Evolutionary conservation across 805 yeast species (phyloP).

Genomic region (Wickerhamiella dianesei): DNA sequence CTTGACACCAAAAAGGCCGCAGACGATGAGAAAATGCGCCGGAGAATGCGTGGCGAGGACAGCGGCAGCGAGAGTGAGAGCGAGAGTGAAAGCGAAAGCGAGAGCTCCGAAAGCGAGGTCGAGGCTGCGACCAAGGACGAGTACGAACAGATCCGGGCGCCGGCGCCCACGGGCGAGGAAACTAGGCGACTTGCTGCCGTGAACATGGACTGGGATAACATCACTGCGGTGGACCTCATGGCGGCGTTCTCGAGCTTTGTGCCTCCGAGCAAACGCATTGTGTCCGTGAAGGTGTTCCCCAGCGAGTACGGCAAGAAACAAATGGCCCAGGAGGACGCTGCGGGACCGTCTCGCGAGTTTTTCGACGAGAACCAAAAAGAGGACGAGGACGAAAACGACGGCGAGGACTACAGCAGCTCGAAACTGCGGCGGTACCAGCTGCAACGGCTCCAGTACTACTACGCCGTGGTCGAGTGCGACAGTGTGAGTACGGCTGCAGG

Average conservation of each 20-base stretch:
- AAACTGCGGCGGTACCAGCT: slow-evolving; percentile 80
- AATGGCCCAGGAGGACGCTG: slow-evolving; percentile 75
- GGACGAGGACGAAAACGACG: slow-evolving; percentile 34
- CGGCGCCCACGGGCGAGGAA: slow-evolving; percentile 70
- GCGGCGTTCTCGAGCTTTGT: slow-evolving; percentile 80
- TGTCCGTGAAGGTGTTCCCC: slow-evolving; percentile 61
- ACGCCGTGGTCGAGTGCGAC: slow-evolving; percentile 82
- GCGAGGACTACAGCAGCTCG: slow-evolving; percentile 71
- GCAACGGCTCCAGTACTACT: slow-evolving; percentile 82
- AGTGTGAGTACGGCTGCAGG: slow-evolving; percentile 51
- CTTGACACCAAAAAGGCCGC: slow-evolving; percentile 19
- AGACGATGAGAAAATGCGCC: slow-evolving; percentile 17
- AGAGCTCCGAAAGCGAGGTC: slow-evolving; percentile 11
- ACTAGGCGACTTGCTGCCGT: slow-evolving; percentile 75
- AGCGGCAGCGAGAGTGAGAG: slow-evolving; percentile 14
- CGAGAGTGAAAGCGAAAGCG: slow-evolving; percentile 14
- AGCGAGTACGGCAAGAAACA: slow-evolving; percentile 88
- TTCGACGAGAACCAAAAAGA: slow-evolving; percentile 34
- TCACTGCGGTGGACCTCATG: slow-evolving; percentile 74
- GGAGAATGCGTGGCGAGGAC: slow-evolving; percentile 29
- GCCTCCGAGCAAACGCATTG: slow-evolving; percentile 58
- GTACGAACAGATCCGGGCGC: slow-evolving; percentile 23
- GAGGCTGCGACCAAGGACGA: slow-evolving; percentile 21
- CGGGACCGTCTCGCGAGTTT: slow-evolving; percentile 84
- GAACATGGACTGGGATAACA: slow-evolving; percentile 94